A percentile compares a stretch with the other conserved stretches of the same genome.
Conservation (phyloP, 2,329 filamentous ascomycete species). For the Phialocephala sp. region DNA sequence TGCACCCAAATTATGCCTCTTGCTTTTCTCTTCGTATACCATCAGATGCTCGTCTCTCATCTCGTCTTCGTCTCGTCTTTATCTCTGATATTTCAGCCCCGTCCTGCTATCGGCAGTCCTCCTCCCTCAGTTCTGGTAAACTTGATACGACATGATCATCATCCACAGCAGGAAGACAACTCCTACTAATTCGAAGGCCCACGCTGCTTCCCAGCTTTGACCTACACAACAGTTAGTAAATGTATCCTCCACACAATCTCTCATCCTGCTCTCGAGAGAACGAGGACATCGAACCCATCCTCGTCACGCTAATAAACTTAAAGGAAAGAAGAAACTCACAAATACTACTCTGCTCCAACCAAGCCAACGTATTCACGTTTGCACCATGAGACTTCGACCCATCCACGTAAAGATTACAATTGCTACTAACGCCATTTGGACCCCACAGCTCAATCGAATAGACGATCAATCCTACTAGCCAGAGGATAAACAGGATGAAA, state of each 20-base stretch:
- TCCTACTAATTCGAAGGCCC: conserved; percentile 66
- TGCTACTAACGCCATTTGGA: conserved; percentile 61
- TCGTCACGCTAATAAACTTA: too few species aligned
- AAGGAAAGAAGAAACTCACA: conserved; percentile 53
- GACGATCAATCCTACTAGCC: conserved; percentile 69
- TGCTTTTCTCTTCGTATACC: not conserved
- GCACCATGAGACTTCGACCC: conserved; percentile 56
- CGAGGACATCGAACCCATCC: too few species aligned
- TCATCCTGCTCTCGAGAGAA: too few species aligned
- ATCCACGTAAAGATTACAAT: conserved; percentile 65
- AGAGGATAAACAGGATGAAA: conserved; percentile 71
- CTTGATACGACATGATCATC: conserved; percentile 70
- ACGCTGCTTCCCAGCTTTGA: conserved; percentile 68
- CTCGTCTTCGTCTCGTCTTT: not conserved
- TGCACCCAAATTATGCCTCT: conserved; percentile 4
- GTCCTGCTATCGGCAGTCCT: not conserved
- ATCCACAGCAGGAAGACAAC: conserved; percentile 69
- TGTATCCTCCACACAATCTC: not conserved
- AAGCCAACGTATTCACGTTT: conserved; percentile 62
- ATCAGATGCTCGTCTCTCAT: not conserved
- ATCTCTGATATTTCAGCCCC: not conserved
- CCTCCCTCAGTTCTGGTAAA: conserved; percentile 47
- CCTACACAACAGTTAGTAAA: conserved; percentile 46
- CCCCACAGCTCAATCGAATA: conserved; percentile 69
- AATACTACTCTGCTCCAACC: conserved; percentile 67